Evolutionary conservation across 2,329 filamentous ascomycete genomes (phyloP).

Genomic region (Capronia epimyces): DNA sequence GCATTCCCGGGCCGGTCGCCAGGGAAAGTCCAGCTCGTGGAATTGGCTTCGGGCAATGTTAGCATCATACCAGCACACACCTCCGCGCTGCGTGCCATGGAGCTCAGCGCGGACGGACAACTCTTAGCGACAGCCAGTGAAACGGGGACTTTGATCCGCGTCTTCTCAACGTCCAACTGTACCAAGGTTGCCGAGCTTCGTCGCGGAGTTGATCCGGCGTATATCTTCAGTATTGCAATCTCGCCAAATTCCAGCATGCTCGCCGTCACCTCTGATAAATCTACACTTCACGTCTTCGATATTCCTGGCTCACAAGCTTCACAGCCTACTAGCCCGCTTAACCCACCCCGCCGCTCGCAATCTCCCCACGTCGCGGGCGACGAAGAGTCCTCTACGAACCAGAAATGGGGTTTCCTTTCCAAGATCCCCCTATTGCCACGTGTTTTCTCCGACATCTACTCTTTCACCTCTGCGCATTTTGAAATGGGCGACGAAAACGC

Average conservation of each 20-base stretch:
- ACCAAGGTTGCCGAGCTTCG: slow-evolving; percentile 78
- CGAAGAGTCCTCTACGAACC: slow-evolving; percentile 44
- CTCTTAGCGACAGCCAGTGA: slow-evolving; percentile 86
- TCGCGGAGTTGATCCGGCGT: slow-evolving; percentile 80
- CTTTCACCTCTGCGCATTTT: slow-evolving; percentile 73
- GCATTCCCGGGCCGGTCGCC: slow-evolving; percentile 81
- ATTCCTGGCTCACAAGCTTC: slow-evolving; percentile 50
- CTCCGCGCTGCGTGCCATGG: slow-evolving; percentile 69
- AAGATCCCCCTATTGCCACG: slow-evolving; percentile 79
- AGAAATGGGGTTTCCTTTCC: slow-evolving; percentile 80
- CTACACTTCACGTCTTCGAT: slow-evolving; percentile 90
- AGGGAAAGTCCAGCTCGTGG: slow-evolving; percentile 84
- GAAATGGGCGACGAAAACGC: slow-evolving; percentile 71
- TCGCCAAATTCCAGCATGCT: slow-evolving; percentile 74
- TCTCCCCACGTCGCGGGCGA: slow-evolving; percentile 34
- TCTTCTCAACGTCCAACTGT: slow-evolving; percentile 75
- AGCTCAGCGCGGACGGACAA: slow-evolving; percentile 72
- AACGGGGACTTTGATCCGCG: slow-evolving; percentile 78
- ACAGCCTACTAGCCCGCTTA: slow-evolving; percentile 34
- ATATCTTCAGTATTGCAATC: slow-evolving; percentile 81
- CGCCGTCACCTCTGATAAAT: slow-evolving; percentile 93
- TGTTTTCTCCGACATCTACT: slow-evolving; percentile 84
- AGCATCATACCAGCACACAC: slow-evolving; percentile 91
- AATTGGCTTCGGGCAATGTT: slow-evolving; percentile 71
- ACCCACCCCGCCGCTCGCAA: slow-evolving; percentile 31